Conservation (phyloP, 1,284 basidiomycete species). For the Cryptococcus depauperatus region DNA sequence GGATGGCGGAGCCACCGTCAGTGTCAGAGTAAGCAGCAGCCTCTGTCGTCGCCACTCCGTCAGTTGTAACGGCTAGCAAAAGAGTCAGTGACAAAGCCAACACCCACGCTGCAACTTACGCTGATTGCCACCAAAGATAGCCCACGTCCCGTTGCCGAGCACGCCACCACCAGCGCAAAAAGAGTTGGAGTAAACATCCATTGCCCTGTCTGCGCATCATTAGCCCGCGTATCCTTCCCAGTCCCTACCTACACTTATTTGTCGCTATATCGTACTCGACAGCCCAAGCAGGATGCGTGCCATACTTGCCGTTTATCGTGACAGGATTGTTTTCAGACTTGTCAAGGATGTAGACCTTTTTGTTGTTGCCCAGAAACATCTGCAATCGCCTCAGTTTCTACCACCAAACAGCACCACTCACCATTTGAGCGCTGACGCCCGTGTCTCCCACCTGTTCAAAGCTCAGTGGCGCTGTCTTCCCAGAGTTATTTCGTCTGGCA, state of each 20-base stretch:
- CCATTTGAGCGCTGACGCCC: constrained; percentile 44
- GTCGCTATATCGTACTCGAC: constrained; percentile 48
- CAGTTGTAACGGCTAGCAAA: constrained; percentile 30
- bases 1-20: constrained; percentile 58
- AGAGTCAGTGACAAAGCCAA: constrained; percentile 13
- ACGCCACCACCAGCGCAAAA: constrained; percentile 57
- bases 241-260: constrained; percentile 35
- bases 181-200: constrained; percentile 72
- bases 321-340: constrained; percentile 53
- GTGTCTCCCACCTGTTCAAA: constrained; percentile 38
- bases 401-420: constrained; percentile 24
- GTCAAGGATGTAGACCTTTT: constrained; percentile 49
- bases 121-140: constrained; percentile 54
- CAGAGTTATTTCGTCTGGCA: constrained; percentile 12
- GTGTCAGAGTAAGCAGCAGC: constrained; percentile 48
- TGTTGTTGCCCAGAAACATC: constrained; percentile 47
- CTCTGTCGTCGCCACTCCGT: constrained; percentile 35
- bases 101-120: constrained; percentile 61
- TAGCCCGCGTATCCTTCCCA: too few species aligned
- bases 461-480: constrained; percentile 14
- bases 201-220: constrained; percentile 37
- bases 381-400: constrained; percentile 12
- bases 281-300: constrained; percentile 45
- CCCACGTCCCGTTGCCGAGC: constrained; percentile 51
- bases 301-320: constrained; percentile 47